Evolutionary conservation across 345 rosid species (phyloP), one percentile per base, ranked within the genome.

Genomic region (Draba incana): DNA sequence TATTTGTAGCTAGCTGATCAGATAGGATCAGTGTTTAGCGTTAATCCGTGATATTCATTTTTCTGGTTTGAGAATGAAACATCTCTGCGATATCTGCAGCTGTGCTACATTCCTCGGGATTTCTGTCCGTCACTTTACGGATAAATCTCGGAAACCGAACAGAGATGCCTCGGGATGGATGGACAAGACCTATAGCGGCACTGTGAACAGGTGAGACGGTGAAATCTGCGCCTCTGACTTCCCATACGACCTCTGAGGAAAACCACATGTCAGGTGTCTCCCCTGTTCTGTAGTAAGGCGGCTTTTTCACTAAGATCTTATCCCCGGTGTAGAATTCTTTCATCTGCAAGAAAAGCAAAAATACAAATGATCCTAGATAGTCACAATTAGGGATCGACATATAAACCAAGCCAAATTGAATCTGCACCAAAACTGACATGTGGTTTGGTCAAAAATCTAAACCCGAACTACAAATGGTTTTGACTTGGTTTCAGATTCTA

Each of bases 191-290:
- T 46, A 85, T 37, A n/a, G 87, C 95, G 0, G 91, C 97, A 46
- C 78, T 78, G 80, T 89, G 96, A 62, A 85, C 92, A 1, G 91
- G 97, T 3, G 92, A 92, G n/a, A 92, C 63, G 8, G 95, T 89
- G 20, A 92, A 83, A 71, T 92, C 96, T 11, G 97, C 96, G 31
- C 92, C 96, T 72, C 84, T 81, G 56, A 89, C 83, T 80, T 81
- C 92, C 97, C 98, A 92, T 11, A 89, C 93, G 20, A 80, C 74
- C 68, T 84, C 89, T 3, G 92, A 77, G 4, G 86, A 46, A 74
- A 92, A 88, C 98, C 98, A 89, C 84, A 84, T 69, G 60, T 89
- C 92, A 2, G 97, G 91, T 39, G 64, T 81, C 83, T 92, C 97
- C 5, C 71, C 83, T 16, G 97, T 92, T 62, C 77, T 77, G 68